phyloP scores from a whole-genome alignment of 2,329 filamentous ascomycete genomes.

The Penicillium polonicum region DNA sequence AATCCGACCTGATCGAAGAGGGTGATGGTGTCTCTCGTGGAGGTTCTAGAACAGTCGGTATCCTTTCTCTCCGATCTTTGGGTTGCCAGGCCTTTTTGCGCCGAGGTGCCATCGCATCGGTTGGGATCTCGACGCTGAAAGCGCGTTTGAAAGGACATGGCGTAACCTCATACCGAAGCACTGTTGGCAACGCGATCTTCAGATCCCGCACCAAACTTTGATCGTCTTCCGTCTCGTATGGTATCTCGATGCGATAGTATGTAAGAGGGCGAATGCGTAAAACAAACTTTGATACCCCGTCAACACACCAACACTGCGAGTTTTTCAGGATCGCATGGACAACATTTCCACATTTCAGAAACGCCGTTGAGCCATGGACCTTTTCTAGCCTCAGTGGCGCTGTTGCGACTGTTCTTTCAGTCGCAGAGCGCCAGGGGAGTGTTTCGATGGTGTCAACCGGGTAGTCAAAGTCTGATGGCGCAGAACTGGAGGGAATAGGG shows the following conservation, averaged over 20 bases:
- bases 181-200: slow-evolving; percentile 66
- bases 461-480: slow-evolving; percentile 47
- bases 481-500: slow-evolving; percentile 44
- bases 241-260: slow-evolving; percentile 89
- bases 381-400: slow-evolving; percentile 81
- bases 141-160: slow-evolving; percentile 78
- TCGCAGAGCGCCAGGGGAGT: slow-evolving; percentile 70
- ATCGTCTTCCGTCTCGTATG: slow-evolving; percentile 64
- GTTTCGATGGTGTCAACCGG: slow-evolving; percentile 58
- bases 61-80: slow-evolving; percentile 48
- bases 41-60: slow-evolving; percentile 19
- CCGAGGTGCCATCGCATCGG: slow-evolving; percentile 63
- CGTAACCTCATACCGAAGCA: slow-evolving; percentile 84
- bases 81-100: slow-evolving; percentile 70
- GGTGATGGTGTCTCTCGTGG: slow-evolving; percentile 10
- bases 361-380: slow-evolving; percentile 80
- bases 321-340: slow-evolving; percentile 84
- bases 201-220: slow-evolving; percentile 63
- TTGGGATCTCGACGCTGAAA: slow-evolving; percentile 72
- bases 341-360: slow-evolving; percentile 79
- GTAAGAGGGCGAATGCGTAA: slow-evolving; percentile 77
- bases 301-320: slow-evolving; percentile 92
- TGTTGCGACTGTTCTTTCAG: slow-evolving; percentile 79
- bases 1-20: slow-evolving; percentile 16
- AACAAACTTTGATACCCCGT: slow-evolving; percentile 81